phyloP scores from a whole-genome alignment of 2,329 filamentous ascomycete species.

The Macrophomina phaseolina region DNA sequence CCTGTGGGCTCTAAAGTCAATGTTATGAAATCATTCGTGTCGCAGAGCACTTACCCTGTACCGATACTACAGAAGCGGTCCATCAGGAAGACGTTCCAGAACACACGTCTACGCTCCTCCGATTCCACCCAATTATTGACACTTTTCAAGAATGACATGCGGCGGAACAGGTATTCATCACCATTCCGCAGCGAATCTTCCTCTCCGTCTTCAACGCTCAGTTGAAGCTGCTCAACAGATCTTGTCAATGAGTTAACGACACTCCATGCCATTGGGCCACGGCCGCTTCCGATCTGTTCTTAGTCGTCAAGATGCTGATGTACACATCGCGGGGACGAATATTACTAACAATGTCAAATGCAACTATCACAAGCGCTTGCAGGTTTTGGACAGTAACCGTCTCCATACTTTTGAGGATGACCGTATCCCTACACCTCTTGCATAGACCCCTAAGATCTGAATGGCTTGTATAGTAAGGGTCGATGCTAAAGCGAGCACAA shows the following conservation, averaged over 20 bases:
- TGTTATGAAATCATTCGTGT: not conserved
- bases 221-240: slow-evolving; percentile 43
- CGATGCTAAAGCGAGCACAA: slow-evolving; percentile 31
- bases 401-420: slow-evolving; percentile 43
- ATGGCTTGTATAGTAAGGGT: slow-evolving; percentile 27
- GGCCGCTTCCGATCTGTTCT: slow-evolving; percentile 40
- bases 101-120: slow-evolving; percentile 46
- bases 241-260: slow-evolving; percentile 44
- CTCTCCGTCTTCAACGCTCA: slow-evolving; percentile 41
- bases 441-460: not conserved
- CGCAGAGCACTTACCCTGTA: slow-evolving; percentile 28
- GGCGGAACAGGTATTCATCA: slow-evolving; percentile 40
- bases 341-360: slow-evolving; percentile 40
- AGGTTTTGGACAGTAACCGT: slow-evolving; percentile 43
- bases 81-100: slow-evolving; percentile 48
- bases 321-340: not conserved
- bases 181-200: slow-evolving; percentile 26
- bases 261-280: slow-evolving; percentile 43
- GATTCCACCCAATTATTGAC: slow-evolving; percentile 40
- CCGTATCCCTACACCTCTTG: slow-evolving; percentile 29
- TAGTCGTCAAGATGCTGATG: not conserved
- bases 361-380: slow-evolving; percentile 44
- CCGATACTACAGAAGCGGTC: slow-evolving; percentile 46
- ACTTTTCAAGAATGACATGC: slow-evolving; percentile 44
- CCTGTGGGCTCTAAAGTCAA: slow-evolving; percentile 26